Percentiles rank a stretch among this genome's conserved stretches.
These are phyloP conservation scores for Orbilia ellipsospora DNA, from an alignment of 2,329 filamentous ascomycete genomes.

Conservation along the genomic window DNA sequence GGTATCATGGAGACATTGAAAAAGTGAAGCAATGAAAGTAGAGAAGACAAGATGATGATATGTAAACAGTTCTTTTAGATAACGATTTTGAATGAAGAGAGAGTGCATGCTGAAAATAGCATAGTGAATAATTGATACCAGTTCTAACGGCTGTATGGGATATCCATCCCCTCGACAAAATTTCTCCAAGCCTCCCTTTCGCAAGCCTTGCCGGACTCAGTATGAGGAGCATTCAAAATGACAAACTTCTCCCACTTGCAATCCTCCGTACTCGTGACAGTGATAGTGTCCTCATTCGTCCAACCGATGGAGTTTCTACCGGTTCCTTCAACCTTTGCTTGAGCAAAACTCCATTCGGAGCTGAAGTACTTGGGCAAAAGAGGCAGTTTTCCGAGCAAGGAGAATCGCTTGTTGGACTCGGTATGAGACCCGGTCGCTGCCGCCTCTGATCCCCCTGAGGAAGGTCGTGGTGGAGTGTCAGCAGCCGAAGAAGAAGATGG, in stretches of 20 bases:
- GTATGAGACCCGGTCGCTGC: conserved; percentile 62
- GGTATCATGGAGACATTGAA: conserved; percentile 38
- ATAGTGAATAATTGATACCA: neutral
- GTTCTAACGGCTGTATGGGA: conserved; percentile 38
- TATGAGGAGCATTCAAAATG: conserved; percentile 67
- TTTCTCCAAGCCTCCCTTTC: conserved; percentile 51
- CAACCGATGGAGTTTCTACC: conserved; percentile 89
- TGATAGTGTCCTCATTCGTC: conserved; percentile 77
- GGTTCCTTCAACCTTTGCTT: conserved; percentile 82
- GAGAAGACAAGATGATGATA: conserved; percentile 4
- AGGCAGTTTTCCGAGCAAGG: conserved; percentile 82
- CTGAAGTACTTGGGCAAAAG: conserved; percentile 87
- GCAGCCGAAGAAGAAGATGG: conserved; percentile 43
- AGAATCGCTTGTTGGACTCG: conserved; percentile 79
- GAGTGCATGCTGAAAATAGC: neutral
- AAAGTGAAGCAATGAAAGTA: conserved; percentile 19
- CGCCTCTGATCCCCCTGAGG: conserved; percentile 46
- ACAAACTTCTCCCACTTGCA: conserved; percentile 89
- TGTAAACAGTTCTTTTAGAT: neutral
- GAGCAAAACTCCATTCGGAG: conserved; percentile 87
- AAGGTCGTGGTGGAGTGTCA: conserved; percentile 44
- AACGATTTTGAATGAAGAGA: neutral
- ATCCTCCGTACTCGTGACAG: conserved; percentile 84
- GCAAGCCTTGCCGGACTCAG: conserved; percentile 44
- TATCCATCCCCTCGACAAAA: conserved; percentile 51